These are phyloP conservation scores for Dendrobium huoshanense DNA, from an alignment of 106 monocot species.

Conservation along the genomic window DNA sequence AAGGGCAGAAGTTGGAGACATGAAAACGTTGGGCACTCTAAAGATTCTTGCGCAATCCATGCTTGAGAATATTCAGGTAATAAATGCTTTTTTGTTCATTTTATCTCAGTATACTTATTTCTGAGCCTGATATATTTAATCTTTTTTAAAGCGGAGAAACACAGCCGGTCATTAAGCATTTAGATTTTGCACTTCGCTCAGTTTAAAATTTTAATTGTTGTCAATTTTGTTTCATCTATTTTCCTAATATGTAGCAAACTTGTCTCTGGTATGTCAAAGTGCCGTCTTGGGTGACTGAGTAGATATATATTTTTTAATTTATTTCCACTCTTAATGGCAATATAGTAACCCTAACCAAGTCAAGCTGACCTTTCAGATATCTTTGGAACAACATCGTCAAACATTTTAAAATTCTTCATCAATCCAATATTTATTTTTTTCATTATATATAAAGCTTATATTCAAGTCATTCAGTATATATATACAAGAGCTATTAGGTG, in stretches of 20 bases:
- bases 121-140: too few relatives aligned
- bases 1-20: conserved; percentile 23
- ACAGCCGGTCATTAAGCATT: neutral
- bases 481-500: too few relatives aligned
- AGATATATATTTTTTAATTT: too few relatives aligned
- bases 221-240: neutral
- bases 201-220: neutral
- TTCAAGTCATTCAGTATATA: too few relatives aligned
- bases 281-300: too few relatives aligned
- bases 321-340: too few relatives aligned
- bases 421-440: neutral
- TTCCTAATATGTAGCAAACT: too few relatives aligned
- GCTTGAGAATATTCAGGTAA: conserved; percentile 72
- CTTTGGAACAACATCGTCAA: neutral
- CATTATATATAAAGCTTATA: too few relatives aligned
- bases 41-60: conserved; percentile 51
- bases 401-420: neutral
- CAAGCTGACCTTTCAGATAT: neutral
- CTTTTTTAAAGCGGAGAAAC: too few relatives aligned
- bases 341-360: too few relatives aligned
- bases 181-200: neutral
- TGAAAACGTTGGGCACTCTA: conserved; percentile 29
- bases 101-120: too few relatives aligned
- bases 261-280: too few relatives aligned
- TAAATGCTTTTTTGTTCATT: neutral